A percentile compares a stretch with the other conserved stretches of the same genome.
phyloP scores from a whole-genome alignment of 2,329 filamentous ascomycete species.

The Zasmidium citrigriseum region DNA sequence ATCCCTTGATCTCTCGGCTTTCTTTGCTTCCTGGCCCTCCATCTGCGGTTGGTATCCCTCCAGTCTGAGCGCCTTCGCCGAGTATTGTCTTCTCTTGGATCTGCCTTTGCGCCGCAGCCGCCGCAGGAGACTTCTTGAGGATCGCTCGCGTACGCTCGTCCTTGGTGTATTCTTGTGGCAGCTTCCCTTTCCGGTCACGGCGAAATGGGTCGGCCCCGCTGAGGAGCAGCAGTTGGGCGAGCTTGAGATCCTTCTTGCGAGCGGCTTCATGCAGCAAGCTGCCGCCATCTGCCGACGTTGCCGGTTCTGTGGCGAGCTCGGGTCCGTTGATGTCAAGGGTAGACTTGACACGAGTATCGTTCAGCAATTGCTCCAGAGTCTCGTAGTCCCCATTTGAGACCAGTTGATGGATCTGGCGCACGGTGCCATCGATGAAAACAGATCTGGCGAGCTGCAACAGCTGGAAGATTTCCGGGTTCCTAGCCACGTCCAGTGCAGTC shows the following conservation, averaged over 20 bases:
- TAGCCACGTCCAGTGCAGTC: slow-evolving; percentile 81
- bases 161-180: slow-evolving; percentile 94
- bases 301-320: slow-evolving; percentile 80
- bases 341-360: slow-evolving; percentile 82
- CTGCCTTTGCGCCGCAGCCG: slow-evolving; percentile 87
- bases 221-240: slow-evolving; percentile 86
- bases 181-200: slow-evolving; percentile 89
- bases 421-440: slow-evolving; percentile 83
- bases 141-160: slow-evolving; percentile 87
- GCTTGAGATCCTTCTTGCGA: slow-evolving; percentile 77
- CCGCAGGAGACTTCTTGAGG: slow-evolving; percentile 90
- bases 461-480: slow-evolving; percentile 94
- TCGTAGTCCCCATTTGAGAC: slow-evolving; percentile 75
- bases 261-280: slow-evolving; percentile 93
- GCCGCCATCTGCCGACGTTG: slow-evolving; percentile 79
- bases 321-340: slow-evolving; percentile 89
- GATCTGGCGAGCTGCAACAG: slow-evolving; percentile 87
- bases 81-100: slow-evolving; percentile 98
- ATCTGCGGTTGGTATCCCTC: slow-evolving; percentile 41
- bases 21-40: slow-evolving; percentile 72
- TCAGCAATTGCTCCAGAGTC: slow-evolving; percentile 73
- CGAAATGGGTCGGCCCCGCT: slow-evolving; percentile 96
- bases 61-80: slow-evolving; percentile 62
- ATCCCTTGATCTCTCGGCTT: slow-evolving; percentile 95
- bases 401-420: slow-evolving; percentile 79